Percentiles rank a stretch among this genome's conserved stretches.
phyloP scores from a whole-genome alignment of 2,329 filamentous ascomycete genomes.

The Sarocladium brachiariae region DNA sequence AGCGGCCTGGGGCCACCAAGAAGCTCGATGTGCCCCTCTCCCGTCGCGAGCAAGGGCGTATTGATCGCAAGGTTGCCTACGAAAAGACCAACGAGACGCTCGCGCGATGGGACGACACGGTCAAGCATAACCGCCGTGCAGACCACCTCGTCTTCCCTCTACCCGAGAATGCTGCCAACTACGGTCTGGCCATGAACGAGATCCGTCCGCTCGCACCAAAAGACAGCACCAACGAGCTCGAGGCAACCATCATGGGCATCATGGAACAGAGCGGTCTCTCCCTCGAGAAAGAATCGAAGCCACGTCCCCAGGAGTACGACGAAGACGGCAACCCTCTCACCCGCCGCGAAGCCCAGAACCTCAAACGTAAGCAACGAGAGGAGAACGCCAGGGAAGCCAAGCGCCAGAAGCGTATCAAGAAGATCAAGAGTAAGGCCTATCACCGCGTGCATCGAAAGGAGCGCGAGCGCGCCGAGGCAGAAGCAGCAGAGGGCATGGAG shows the following conservation, averaged over 20 bases:
- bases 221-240: slow-evolving; percentile 66
- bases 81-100: slow-evolving; percentile 88
- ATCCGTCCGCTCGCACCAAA: slow-evolving; percentile 57
- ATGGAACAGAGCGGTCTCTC: slow-evolving; percentile 81
- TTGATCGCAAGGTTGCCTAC: slow-evolving; percentile 77
- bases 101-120: slow-evolving; percentile 86
- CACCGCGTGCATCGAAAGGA: slow-evolving; percentile 84
- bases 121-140: slow-evolving; percentile 86
- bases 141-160: slow-evolving; percentile 88
- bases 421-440: slow-evolving; percentile 97
- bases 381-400: slow-evolving; percentile 83
- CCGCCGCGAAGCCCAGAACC: slow-evolving; percentile 61
- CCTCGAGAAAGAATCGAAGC: slow-evolving; percentile 36
- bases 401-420: slow-evolving; percentile 87
- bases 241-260: slow-evolving; percentile 79
- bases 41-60: slow-evolving; percentile 76
- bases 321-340: slow-evolving; percentile 68
- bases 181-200: slow-evolving; percentile 54
- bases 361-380: slow-evolving; percentile 75
- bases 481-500: slow-evolving; percentile 49
- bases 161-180: slow-evolving; percentile 59
- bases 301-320: slow-evolving; percentile 55
- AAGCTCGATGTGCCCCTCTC: slow-evolving; percentile 79
- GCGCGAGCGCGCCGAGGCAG: slow-evolving; percentile 41
- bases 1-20: slow-evolving; percentile 39